Evolutionary conservation across 768 basidiomycete species (phyloP), one percentile per base, ranked within the genome.

Genomic region (Boletus bicolor): DNA sequence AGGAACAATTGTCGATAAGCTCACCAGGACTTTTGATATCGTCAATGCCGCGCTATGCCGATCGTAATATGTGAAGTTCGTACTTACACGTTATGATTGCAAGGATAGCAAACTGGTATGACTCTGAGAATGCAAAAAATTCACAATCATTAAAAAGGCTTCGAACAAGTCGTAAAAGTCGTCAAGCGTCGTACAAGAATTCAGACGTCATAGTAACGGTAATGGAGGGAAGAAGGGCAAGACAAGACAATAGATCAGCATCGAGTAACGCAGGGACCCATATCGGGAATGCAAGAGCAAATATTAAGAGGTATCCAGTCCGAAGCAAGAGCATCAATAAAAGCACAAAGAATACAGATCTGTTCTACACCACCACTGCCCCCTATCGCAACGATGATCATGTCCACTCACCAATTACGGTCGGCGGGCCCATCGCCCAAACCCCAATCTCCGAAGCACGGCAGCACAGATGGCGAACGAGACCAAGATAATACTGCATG

Each of bases 381-480:
- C 7, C 28, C 5, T 28, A 35, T 36, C 19, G 17, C 32, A n/a
- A 44, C n/a, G 28, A 49, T 15, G 17, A 36, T 9, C 19, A 0
- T 9, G 19, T 28, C 46, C 14, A 53, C 57, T 57, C 46, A 59
- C 59, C 45, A 10, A 30, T 70, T 46, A 70, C 32, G 59, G 60
- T 46, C 56, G 44, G 39, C 64, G 60, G 30, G 58, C 24, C 61
- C 66, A 70, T 38, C 58, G 54, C 7, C 64, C 70, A 37, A 69
- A 56, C 2, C 61, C 61, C 32, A 65, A 49, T 43, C 58, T 67
- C 34, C 71, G 64, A 41, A 71, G 54, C 34, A 72, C 46, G 34
- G 59, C 60, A 26, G 61, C 60, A 47, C 69, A 71, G 19, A 70
- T 39, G 21, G 65, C 61, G 28, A 71, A 65, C 21, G 69, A 72